Evolutionary conservation across 2,329 filamentous ascomycete genomes (phyloP), one percentile per base, ranked within the genome.

Genomic region (Cladosporium sp.): DNA sequence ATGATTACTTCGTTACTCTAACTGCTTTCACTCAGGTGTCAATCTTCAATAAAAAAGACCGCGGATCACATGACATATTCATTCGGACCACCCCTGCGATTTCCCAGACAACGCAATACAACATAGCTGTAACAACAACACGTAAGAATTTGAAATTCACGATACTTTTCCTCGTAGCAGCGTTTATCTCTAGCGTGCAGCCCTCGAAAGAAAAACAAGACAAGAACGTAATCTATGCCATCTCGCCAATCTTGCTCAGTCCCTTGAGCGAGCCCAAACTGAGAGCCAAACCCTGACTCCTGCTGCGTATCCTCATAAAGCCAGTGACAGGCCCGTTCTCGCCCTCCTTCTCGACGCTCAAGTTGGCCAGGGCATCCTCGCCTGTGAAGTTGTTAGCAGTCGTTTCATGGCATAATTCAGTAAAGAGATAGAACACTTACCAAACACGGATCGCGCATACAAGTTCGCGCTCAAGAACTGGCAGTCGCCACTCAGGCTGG

Each of bases 271-370:
- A 96, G 34, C 95, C 95, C 69, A 99, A 83, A 80, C 94, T 97
- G 72, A 99, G 83, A 13, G 95, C 95, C 75, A 99, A 83, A 58
- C 95, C 95, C 82, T 99, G 95, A 43, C 93, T 97, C 77, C 95
- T 90, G 83, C 93, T 97, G 81, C 95, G 89, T 86, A 99, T 99
- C 77, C 95, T 89, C 69, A 99, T 93, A 79, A 99, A 99, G 53
- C 95, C 95, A 49, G 94, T 97, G 69, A 99, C 94, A 6, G 93
- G 92, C 26, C 95, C 95, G 74, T 97, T 90, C 28, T 97, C 93
- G 66, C 93, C 93, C 78, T 98, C 93, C 82, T 97, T 94, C 81
- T 99, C 95, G 74, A 99, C 97, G 77, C 93, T 97, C 79, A 99
- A 77, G 78, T 99, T 99, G 75, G 95, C 95, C 74, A 99, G 83